These are phyloP conservation scores for Coemansia sp. DNA, from an alignment of 192 early-diverging fungal species.

Conservation along the genomic window DNA sequence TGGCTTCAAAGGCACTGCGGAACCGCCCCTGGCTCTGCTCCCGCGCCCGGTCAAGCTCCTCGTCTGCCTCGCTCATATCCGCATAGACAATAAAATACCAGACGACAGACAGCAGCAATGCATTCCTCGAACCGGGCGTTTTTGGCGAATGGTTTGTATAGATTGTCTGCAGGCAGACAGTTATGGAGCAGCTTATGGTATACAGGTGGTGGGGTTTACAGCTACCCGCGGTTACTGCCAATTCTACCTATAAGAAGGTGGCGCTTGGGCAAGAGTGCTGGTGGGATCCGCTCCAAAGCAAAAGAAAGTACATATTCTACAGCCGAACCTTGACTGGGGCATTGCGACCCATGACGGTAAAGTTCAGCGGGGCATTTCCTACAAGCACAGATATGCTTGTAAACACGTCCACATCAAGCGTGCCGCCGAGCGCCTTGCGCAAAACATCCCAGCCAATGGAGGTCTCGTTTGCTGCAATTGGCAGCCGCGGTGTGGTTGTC, in stretches of 20 bases:
- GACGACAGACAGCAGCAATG: neutral
- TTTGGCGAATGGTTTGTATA: no score
- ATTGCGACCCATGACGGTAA: conserved; percentile 28
- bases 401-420: conserved; percentile 36
- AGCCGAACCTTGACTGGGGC: conserved; percentile 38
- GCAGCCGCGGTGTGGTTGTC: conserved; percentile 24
- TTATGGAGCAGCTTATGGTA: no score
- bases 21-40: conserved; percentile 36
- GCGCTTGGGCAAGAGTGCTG: no score
- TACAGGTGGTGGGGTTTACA: no score
- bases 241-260: no score
- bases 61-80: conserved; percentile 31
- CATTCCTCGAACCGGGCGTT: neutral
- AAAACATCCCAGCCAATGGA: conserved; percentile 44
- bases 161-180: no score
- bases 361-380: conserved; percentile 31
- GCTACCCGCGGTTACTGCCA: no score
- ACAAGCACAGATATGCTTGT: conserved; percentile 32
- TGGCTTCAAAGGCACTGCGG: conserved; percentile 37
- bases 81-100: neutral
- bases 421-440: conserved; percentile 34
- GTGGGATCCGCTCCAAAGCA: no score
- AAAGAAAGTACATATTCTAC: no score
- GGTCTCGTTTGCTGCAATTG: conserved; percentile 33
- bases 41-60: conserved; percentile 34